phyloP scores from a whole-genome alignment of 2,329 filamentous ascomycete species.

The Incumbomyces delicatus region DNA sequence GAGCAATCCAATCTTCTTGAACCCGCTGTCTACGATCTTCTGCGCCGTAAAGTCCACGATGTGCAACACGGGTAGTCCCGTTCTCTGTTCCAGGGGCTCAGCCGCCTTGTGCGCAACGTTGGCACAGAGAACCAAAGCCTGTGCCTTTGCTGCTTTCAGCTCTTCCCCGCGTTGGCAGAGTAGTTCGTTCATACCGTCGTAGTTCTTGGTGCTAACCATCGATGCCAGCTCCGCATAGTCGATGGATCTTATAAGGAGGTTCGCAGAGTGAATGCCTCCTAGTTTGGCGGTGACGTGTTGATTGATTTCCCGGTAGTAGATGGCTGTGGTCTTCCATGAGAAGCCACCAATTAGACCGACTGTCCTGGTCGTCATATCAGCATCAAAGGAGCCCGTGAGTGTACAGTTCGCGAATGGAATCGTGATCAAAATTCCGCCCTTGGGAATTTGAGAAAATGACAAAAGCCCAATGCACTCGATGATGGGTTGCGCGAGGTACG shows the following conservation, averaged over 20 bases:
- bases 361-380: background rate
- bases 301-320: conserved; percentile 12
- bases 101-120: conserved; percentile 12
- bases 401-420: no score
- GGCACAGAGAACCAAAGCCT: conserved; percentile 8
- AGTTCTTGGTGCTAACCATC: conserved; percentile 1
- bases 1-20: conserved; percentile 10
- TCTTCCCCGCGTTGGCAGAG: conserved; percentile 1
- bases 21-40: background rate
- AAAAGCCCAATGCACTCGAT: no score
- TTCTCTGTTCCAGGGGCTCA: conserved; percentile 1
- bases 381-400: no score
- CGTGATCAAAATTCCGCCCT: no score
- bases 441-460: no score
- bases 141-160: conserved; percentile 8
- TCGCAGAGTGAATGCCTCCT: conserved; percentile 10
- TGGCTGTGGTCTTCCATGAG: conserved; percentile 7
- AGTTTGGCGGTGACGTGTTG: conserved; percentile 9
- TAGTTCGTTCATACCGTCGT: conserved; percentile 6
- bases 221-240: conserved; percentile 9
- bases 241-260: conserved; percentile 9
- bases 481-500: no score
- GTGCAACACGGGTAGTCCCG: conserved; percentile 10
- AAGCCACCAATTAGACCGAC: conserved; percentile 13
- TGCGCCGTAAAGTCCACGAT: conserved; percentile 10